Evolutionary conservation across 352 stramenopile genomes (phyloP), one percentile per base, ranked within the genome.

Genomic region (Phytopythium oedochilum): DNA sequence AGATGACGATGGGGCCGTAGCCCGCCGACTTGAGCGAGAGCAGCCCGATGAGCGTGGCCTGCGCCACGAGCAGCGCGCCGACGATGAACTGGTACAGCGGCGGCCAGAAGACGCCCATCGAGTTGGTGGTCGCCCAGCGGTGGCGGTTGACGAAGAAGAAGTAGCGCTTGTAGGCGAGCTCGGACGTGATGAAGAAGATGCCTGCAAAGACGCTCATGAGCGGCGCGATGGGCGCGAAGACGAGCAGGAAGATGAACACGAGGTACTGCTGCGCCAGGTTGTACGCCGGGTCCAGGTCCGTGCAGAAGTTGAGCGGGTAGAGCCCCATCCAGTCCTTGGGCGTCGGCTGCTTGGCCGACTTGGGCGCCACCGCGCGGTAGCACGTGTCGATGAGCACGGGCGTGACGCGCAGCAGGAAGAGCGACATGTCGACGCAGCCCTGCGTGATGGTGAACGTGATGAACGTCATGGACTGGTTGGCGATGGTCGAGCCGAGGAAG

Each of bases 401-500:
- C 4, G 71, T 67, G 43, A 84, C 66, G 31, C 82, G 78, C 18
- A 92, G 70, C 62, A 88, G 59, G 36, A 84, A 70, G 26, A 92
- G 28, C 8, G 71, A 69, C 61, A 88, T 75, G 36, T 78, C 68
- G 14, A 92, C 64, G 57, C 75, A 83, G n/a, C 75, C 68, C 58
- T 88, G 82, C 35, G 78, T 75, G 57, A 92, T 83, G 48, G 86
- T 86, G 60, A 81, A 92, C 20, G 75, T 86, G 55, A 88, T 80
- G 57, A 92, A 92, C 52, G 88, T 81, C 63, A 84, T 80, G n/a
- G 77, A 88, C 59, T 92, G 82, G 52, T 78, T 73, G 7, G 82
- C 74, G 26, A 92, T 87, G 18, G 64, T 86, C 58, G 73, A 81
- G 26, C 82, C 79, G 20, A 92, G 60, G 34, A 92, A 83, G 64